These are phyloP conservation scores for Paracoccidioides lutzii DNA, from an alignment of 2,329 filamentous ascomycete species.

Conservation along the genomic window DNA sequence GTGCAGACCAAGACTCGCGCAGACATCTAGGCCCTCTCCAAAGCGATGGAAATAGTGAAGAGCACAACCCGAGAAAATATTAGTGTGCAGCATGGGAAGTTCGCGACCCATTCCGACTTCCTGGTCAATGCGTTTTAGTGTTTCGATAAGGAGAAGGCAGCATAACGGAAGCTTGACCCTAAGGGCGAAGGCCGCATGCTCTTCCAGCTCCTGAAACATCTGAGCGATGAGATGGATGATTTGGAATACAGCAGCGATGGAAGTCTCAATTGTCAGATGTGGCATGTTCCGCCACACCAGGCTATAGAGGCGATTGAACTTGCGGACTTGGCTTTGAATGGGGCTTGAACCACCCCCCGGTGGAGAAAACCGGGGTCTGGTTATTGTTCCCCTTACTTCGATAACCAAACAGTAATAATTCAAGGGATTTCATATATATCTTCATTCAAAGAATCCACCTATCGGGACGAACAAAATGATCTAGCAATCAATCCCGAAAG, in stretches of 20 bases:
- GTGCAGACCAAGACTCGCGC: background rate
- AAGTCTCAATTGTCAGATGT: background rate
- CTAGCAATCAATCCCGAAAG: too few relatives aligned
- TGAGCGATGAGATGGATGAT: background rate
- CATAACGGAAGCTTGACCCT: background rate
- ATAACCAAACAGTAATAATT: too few relatives aligned
- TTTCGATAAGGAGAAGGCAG: background rate
- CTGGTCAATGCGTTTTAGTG: background rate
- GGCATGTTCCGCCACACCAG: background rate
- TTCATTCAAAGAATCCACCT: too few relatives aligned
- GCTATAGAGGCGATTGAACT: background rate
- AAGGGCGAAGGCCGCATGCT: background rate
- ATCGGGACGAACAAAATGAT: too few relatives aligned
- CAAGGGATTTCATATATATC: too few relatives aligned
- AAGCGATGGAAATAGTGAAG: background rate
- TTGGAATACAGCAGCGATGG: background rate
- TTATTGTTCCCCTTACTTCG: background rate
- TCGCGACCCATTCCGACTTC: slow-evolving; percentile 1
- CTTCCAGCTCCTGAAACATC: background rate
- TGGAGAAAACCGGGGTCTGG: background rate
- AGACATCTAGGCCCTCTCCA: background rate
- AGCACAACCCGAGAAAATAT: background rate
- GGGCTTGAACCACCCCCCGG: background rate
- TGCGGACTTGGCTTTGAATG: background rate
- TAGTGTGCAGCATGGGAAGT: background rate